A percentile compares a stretch with the other conserved stretches of the same genome.
phyloP scores from a whole-genome alignment of 345 rosid genomes.

The Anastatica hierochuntica region DNA sequence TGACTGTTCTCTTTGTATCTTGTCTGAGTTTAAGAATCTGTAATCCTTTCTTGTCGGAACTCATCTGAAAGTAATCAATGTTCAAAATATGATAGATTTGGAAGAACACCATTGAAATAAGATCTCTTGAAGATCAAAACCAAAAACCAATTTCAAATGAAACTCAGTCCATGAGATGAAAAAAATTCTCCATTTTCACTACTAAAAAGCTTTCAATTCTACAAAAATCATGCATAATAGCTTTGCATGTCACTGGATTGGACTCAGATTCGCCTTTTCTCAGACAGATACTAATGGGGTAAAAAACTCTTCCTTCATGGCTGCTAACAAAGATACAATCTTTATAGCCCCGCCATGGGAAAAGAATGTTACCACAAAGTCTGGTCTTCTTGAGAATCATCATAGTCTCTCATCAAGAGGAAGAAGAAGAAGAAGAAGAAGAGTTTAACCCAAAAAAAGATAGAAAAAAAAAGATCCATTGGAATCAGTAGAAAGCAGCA shows the following conservation, averaged over 20 bases:
- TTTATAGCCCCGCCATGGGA: slow-evolving; percentile 19
- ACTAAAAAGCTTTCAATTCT: neutral
- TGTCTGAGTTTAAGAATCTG: too few species aligned
- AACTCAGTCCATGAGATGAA: too few species aligned
- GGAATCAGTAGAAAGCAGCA: neutral
- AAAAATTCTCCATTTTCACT: too few species aligned
- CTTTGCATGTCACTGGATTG: slow-evolving; percentile 2
- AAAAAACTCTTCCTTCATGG: slow-evolving; percentile 9
- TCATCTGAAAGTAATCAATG: too few species aligned
- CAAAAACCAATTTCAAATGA: too few species aligned
- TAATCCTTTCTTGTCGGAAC: too few species aligned
- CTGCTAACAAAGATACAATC: slow-evolving; percentile 17
- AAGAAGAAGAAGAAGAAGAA: slow-evolving; percentile 12
- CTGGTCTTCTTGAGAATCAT: slow-evolving; percentile 27
- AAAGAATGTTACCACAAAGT: slow-evolving; percentile 12
- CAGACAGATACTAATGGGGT: slow-evolving; percentile 19
- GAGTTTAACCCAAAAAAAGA: neutral
- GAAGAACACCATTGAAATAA: too few species aligned
- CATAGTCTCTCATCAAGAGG: slow-evolving; percentile 28
- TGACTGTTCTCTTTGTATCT: too few species aligned
- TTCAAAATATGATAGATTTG: too few species aligned
- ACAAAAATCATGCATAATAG: neutral
- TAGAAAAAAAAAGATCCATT: neutral
- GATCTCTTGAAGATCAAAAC: too few species aligned
- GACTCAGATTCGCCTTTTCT: slow-evolving; percentile 44